Percentiles rank a stretch among this genome's conserved stretches.
These are phyloP conservation scores for Aspergillus egyptiacus DNA, from an alignment of 495 filamentous ascomycete species.

Conservation along the genomic window DNA sequence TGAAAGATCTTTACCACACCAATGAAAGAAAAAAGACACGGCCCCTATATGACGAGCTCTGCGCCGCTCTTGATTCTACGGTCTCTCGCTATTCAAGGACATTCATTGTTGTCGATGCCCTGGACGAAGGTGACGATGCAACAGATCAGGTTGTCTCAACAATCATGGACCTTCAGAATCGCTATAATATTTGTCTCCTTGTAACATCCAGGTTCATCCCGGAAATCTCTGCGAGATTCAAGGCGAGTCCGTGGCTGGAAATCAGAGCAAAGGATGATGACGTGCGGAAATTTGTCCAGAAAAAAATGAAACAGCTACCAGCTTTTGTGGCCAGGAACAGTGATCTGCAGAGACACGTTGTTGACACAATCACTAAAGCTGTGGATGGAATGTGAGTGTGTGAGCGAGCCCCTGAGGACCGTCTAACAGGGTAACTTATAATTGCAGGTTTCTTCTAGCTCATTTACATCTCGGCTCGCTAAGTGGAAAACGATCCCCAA, in stretches of 20 bases:
- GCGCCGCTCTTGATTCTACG: constrained; percentile 17
- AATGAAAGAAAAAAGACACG: constrained; percentile 9
- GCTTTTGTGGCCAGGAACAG: constrained; percentile 13
- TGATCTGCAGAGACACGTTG: constrained; percentile 29
- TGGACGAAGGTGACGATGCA: too few relatives aligned
- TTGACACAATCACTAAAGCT: constrained; percentile 20
- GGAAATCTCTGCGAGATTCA: constrained; percentile 13
- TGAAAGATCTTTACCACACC: not conserved
- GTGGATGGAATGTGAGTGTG: constrained; percentile 40
- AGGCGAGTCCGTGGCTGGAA: constrained; percentile 11
- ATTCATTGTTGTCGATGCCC: constrained; percentile 42
- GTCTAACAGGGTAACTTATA: not conserved
- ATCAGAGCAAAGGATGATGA: too few relatives aligned
- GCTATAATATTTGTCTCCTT: constrained; percentile 12
- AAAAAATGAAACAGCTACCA: constrained; percentile 19
- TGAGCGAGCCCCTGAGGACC: not conserved
- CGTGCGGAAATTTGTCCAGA: constrained; percentile 24
- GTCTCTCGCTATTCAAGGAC: constrained; percentile 16
- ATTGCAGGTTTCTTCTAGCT: constrained; percentile 52
- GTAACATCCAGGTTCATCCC: constrained; percentile 25
- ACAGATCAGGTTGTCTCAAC: too few relatives aligned
- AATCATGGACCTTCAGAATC: constrained; percentile 11
- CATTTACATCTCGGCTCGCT: constrained; percentile 45
- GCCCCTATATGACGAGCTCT: constrained; percentile 29
- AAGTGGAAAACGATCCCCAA: constrained; percentile 23